Base-by-base conservation (phyloP, 1,284 basidiomycete genomes). In the Inonotus obliquus region DNA sequence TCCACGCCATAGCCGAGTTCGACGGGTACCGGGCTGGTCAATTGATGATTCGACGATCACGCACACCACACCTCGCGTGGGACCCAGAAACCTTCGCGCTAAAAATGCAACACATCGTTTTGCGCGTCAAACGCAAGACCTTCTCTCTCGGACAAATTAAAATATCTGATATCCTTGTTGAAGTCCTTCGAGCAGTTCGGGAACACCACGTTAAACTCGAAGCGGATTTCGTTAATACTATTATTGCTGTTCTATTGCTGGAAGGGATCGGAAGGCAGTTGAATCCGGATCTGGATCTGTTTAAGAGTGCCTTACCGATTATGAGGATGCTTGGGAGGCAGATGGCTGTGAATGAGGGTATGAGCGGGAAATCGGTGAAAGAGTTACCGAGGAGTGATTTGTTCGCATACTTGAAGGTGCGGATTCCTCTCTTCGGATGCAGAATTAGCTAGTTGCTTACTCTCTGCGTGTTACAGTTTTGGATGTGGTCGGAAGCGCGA, bases 171-270 rank as follows among this genome's bases (percentile, higher is more conserved):
- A 86, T 99, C 66, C 79, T 98, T 45, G 89, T 84, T 5, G 90
- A 96, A 66, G 96, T 98, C 7, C 77, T 99, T 49, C 85, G 78
- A 67, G 87, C 89, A n/a, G 95, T 99, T 1, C 78, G 95, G 56
- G 81, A 86, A 66, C 96, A 98, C 73, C 97, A 98, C 71, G 97
- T 99, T 67, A 98, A 96, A 81, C 92, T 99, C 87, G 96, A 99
- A 76, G 94, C 90, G 13, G 97, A 99, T 73, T 99, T 99, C 71
- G 88, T 99, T 69, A 98, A 99, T 73, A 99, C 97, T 0, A 94
- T 99, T 56, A 91, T 99, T 64, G 92, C 91, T 9, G 94, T 98
- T 61, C 75, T 99, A 62, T 73, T 99, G 57, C 77, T 99, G 51
- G 97, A 99, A 75, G 97, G 97, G 0, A 98, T 99, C 67, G 97